Conservation (phyloP, 192 early-diverging fungal species). For the Lobosporangium transversale region DNA sequence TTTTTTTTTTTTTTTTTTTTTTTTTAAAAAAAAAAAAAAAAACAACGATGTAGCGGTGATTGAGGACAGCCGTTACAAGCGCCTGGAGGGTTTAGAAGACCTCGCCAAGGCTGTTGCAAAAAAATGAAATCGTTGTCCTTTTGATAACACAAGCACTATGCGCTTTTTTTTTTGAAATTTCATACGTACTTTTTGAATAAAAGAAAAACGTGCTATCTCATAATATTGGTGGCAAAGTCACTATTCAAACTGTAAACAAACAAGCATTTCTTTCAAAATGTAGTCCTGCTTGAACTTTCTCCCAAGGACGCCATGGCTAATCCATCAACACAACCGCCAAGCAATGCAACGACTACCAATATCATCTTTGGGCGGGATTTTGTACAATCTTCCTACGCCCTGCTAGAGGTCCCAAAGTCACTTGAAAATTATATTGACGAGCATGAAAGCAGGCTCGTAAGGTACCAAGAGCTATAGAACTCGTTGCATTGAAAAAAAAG, state of each 20-base stretch:
- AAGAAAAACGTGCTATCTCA: not conserved
- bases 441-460: slow-evolving; percentile 3
- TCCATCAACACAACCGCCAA: slow-evolving; percentile 40
- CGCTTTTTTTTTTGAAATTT: too few relatives aligned
- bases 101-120: slow-evolving; percentile 55
- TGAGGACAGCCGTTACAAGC: slow-evolving; percentile 68
- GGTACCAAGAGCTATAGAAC: too few relatives aligned
- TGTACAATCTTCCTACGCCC: slow-evolving; percentile 26
- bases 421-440: slow-evolving; percentile 21
- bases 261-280: too few relatives aligned
- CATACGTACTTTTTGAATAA: not conserved
- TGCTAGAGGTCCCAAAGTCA: slow-evolving; percentile 31
- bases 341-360: slow-evolving; percentile 46
- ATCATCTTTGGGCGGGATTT: slow-evolving; percentile 38
- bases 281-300: too few relatives aligned
- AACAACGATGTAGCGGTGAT: slow-evolving; percentile 53
- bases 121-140: slow-evolving; percentile 4
- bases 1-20: slow-evolving; percentile 7
- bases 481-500: not conserved
- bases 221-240: not conserved
- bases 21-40: too few relatives aligned
- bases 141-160: too few relatives aligned
- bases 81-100: slow-evolving; percentile 64
- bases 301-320: slow-evolving; percentile 27
- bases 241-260: too few relatives aligned